Conservation (phyloP, 345 rosid species). For the Nasturtium officinale region DNA sequence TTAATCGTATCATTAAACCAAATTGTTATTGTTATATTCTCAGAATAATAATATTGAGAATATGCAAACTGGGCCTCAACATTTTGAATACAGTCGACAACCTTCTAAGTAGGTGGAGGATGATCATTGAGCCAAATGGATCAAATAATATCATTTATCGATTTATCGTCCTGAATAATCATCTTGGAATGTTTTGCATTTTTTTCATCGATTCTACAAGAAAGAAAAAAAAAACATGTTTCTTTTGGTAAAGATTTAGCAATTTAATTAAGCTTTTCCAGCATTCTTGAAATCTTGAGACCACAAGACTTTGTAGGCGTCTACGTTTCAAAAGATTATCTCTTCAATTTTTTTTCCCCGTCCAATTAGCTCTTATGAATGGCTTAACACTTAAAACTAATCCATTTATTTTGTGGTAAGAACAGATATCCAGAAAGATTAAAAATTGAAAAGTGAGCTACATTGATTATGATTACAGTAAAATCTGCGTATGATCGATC, state of each 20-base stretch:
- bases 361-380: not conserved
- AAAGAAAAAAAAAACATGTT: no score
- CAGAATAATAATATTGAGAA: not conserved
- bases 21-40: not conserved
- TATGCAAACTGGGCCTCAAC: not conserved
- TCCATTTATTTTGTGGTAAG: constrained; percentile 34
- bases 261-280: not conserved
- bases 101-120: not conserved
- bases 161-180: no score
- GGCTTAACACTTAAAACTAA: constrained; percentile 5
- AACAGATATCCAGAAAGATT: constrained; percentile 23
- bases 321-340: no score
- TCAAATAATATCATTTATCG: not conserved
- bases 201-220: no score
- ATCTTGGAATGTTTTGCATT: no score
- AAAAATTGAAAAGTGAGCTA: constrained; percentile 27
- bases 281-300: not conserved
- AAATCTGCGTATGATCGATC: constrained; percentile 22
- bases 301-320: no score
- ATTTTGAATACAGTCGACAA: not conserved
- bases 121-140: not conserved
- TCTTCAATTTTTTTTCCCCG: no score
- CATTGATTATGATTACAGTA: constrained; percentile 36
- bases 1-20: not conserved
- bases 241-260: not conserved